phyloP scores from a whole-genome alignment of 2,329 filamentous ascomycete genomes.

The Blastomyces gilchristii region DNA sequence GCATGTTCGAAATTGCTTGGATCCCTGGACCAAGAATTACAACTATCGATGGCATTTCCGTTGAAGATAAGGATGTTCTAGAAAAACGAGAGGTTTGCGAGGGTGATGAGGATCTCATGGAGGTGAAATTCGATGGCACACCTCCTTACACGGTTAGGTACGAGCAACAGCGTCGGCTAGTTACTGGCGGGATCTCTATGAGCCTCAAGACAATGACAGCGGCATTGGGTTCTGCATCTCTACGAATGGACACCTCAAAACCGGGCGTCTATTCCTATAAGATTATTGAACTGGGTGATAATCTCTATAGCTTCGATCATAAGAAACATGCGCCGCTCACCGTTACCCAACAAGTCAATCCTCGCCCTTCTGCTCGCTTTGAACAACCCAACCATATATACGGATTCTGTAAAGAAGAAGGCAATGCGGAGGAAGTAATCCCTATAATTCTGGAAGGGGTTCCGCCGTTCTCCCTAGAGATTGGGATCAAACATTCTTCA shows the following conservation, averaged over 20 bases:
- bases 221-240: constrained; percentile 61
- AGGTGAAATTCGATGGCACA: constrained; percentile 67
- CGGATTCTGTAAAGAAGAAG: constrained; percentile 85
- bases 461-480: constrained; percentile 79
- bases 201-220: constrained; percentile 65
- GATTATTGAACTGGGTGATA: constrained; percentile 73
- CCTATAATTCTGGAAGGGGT: constrained; percentile 74
- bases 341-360: constrained; percentile 73
- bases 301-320: constrained; percentile 67
- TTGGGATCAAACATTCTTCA: constrained; percentile 87
- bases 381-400: constrained; percentile 81
- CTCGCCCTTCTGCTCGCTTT: constrained; percentile 73
- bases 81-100: constrained; percentile 80
- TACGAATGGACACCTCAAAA: constrained; percentile 76
- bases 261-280: constrained; percentile 78
- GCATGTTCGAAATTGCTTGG: constrained; percentile 72
- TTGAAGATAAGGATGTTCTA: constrained; percentile 48
- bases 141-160: constrained; percentile 79
- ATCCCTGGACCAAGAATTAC: constrained; percentile 66
- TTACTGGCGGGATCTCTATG: constrained; percentile 54
- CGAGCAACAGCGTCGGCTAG: constrained; percentile 61
- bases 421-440: constrained; percentile 72
- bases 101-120: constrained; percentile 82
- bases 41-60: constrained; percentile 40
- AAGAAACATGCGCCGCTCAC: constrained; percentile 55